phyloP scores from a whole-genome alignment of 305 asterid species.

The Fraxinus sp. region DNA sequence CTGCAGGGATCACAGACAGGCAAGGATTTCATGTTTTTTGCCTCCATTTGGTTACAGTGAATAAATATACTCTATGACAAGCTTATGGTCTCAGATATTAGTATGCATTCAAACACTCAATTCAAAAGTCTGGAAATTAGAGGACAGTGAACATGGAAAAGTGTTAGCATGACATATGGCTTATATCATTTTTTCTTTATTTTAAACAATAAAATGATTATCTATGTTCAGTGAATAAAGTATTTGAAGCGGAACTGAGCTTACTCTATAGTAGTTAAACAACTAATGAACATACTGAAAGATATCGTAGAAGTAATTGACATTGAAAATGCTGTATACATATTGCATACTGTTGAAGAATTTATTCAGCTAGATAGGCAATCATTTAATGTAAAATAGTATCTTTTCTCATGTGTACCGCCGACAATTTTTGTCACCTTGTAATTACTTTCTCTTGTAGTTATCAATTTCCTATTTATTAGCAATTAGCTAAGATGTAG shows the following conservation, averaged over 20 bases:
- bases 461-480: too few species aligned
- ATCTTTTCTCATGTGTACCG: neutral
- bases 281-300: neutral
- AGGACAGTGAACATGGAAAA: neutral
- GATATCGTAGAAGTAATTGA: neutral
- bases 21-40: conserved; percentile 30
- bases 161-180: neutral
- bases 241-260: neutral
- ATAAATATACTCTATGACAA: neutral
- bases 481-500: neutral
- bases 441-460: neutral
- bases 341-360: neutral
- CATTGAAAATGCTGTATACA: neutral
- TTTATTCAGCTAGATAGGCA: neutral
- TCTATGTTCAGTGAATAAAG: neutral
- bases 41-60: neutral
- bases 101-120: neutral
- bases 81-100: neutral
- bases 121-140: neutral
- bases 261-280: neutral
- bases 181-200: neutral
- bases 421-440: neutral
- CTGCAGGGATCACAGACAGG: conserved; percentile 79
- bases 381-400: too few species aligned
- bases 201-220: neutral